Evolutionary conservation across 1,284 basidiomycete genomes (phyloP).

Genomic region (Schizopora paradoxa): DNA sequence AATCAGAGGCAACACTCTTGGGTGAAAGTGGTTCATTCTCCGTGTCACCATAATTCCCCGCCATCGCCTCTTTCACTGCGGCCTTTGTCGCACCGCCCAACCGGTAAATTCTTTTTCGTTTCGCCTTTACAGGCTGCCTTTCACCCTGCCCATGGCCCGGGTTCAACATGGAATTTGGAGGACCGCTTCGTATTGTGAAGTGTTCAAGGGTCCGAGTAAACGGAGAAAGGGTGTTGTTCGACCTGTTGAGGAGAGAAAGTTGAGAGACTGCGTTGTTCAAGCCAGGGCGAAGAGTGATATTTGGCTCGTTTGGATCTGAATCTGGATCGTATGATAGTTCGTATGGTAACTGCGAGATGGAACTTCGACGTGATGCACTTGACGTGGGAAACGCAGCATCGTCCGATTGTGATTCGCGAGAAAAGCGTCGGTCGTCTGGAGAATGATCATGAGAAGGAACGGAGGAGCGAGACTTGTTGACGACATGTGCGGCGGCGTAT

Average conservation of each 20-base stretch:
- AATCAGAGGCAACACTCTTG: constrained; percentile 48
- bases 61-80: constrained; percentile 22
- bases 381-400: constrained; percentile 32
- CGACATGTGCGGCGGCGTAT: no score
- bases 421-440: neutral
- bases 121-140: constrained; percentile 61
- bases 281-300: constrained; percentile 65
- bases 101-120: constrained; percentile 68
- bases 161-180: constrained; percentile 40
- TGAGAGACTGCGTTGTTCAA: constrained; percentile 76
- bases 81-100: constrained; percentile 44
- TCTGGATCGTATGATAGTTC: constrained; percentile 26
- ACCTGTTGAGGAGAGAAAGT: constrained; percentile 76
- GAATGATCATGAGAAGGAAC: neutral
- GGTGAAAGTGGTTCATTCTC: constrained; percentile 27
- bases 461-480: neutral
- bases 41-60: no score
- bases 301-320: constrained; percentile 33
- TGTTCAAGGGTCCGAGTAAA: constrained; percentile 86
- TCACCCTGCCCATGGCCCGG: constrained; percentile 25
- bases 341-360: constrained; percentile 26
- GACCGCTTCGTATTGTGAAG: constrained; percentile 84
- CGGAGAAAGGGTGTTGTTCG: constrained; percentile 87
- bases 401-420: no score
- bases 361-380: constrained; percentile 37